Evolutionary conservation across 352 stramenopile genomes (phyloP).

Genomic region (Elongisporangium prolatum): DNA sequence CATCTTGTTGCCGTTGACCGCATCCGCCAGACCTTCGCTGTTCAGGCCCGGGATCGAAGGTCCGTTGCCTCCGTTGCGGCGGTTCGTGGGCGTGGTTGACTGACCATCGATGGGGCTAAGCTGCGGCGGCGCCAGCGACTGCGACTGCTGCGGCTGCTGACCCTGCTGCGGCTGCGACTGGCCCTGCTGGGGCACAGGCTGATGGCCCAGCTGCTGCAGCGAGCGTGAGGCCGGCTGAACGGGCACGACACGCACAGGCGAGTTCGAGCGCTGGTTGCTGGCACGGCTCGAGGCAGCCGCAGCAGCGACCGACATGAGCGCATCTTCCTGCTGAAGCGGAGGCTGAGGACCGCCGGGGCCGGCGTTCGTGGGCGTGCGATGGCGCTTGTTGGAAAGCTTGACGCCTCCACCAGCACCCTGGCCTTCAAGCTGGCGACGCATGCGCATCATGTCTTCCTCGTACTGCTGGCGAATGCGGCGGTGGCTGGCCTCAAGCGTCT

Average conservation of each 20-base stretch:
- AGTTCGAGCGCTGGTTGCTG: slow-evolving; percentile 33
- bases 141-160: slow-evolving; percentile 23
- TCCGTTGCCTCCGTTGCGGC: slow-evolving; percentile 22
- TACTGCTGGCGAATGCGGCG: slow-evolving; percentile 81
- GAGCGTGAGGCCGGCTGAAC: slow-evolving; percentile 69
- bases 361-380: slow-evolving; percentile 37
- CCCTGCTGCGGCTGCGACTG: slow-evolving; percentile 14
- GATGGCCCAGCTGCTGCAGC: slow-evolving; percentile 58
- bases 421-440: slow-evolving; percentile 77
- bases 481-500: slow-evolving; percentile 80
- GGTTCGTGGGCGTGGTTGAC: slow-evolving; percentile 47
- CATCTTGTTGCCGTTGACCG: slow-evolving; percentile 49
- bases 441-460: slow-evolving; percentile 80
- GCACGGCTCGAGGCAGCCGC: slow-evolving; percentile 46
- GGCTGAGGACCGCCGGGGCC: slow-evolving; percentile 8
- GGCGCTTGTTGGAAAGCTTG: slow-evolving; percentile 57
- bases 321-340: slow-evolving; percentile 42
- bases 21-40: slow-evolving; percentile 32
- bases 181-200: slow-evolving; percentile 31
- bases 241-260: slow-evolving; percentile 58
- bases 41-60: slow-evolving; percentile 59
- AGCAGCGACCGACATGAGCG: slow-evolving; percentile 57
- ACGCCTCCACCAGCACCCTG: slow-evolving; percentile 17
- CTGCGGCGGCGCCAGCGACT: slow-evolving; percentile 34
- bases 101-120: slow-evolving; percentile 57